Percentiles rank a stretch among this genome's conserved stretches.
Conservation (phyloP, 2,329 filamentous ascomycete genomes). For the Trichoderma sp. region DNA sequence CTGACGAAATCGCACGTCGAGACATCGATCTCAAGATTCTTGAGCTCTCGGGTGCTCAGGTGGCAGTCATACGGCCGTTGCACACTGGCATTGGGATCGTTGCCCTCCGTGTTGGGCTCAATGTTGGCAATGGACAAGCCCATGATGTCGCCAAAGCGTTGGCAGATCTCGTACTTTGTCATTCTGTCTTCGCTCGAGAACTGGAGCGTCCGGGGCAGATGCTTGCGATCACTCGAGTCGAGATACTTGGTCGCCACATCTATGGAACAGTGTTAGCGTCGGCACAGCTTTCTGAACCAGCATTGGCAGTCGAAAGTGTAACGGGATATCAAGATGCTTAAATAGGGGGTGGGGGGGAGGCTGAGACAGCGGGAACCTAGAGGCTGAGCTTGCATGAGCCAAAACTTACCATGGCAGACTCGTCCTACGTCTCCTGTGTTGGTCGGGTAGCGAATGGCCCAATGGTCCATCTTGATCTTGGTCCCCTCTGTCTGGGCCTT, state of each 20-base stretch:
- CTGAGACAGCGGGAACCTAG: constrained; percentile 16
- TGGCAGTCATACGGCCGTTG: constrained; percentile 86
- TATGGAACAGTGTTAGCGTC: constrained; percentile 28
- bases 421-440: constrained; percentile 84
- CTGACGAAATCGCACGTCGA: constrained; percentile 69
- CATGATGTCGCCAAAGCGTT: constrained; percentile 74
- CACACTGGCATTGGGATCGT: constrained; percentile 67
- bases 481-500: constrained; percentile 63
- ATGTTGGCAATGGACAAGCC: constrained; percentile 67
- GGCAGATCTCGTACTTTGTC: constrained; percentile 88
- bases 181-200: constrained; percentile 82
- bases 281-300: not conserved
- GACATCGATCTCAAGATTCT: constrained; percentile 71
- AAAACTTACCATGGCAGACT: constrained; percentile 61
- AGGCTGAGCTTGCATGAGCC: not conserved
- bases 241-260: constrained; percentile 72
- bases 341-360: not conserved
- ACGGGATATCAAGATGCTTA: not conserved
- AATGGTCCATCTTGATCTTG: constrained; percentile 78
- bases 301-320: not conserved
- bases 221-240: constrained; percentile 42
- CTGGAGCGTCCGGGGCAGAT: constrained; percentile 69
- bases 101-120: constrained; percentile 65
- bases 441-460: constrained; percentile 79
- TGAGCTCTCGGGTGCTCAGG: constrained; percentile 70